phyloP scores from a whole-genome alignment of 768 basidiomycete species.

The Naganishia friedmannii region DNA sequence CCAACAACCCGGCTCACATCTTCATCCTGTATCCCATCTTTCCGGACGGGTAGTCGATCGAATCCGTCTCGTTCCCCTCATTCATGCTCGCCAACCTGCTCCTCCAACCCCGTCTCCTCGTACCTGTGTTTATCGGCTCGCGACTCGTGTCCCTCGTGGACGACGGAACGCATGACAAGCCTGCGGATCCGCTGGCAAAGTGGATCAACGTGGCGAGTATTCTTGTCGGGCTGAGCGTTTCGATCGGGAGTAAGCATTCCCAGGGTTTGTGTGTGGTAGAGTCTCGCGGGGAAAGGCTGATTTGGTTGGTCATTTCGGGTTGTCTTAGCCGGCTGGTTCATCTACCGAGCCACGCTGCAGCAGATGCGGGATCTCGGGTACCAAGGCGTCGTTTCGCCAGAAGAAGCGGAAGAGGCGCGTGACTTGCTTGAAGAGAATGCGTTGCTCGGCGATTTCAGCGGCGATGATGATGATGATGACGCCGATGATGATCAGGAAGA shows the following conservation, averaged over 20 bases:
- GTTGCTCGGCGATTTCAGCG: slow-evolving; percentile 40
- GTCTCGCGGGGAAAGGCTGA: not conserved
- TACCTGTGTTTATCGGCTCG: slow-evolving; percentile 51
- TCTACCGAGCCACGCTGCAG: slow-evolving; percentile 46
- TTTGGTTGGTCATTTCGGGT: not conserved
- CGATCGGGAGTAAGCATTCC: slow-evolving; percentile 30
- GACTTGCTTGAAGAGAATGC: slow-evolving; percentile 43
- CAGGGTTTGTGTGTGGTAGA: too few species aligned
- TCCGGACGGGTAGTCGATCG: slow-evolving; percentile 46
- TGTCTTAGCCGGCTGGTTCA: slow-evolving; percentile 43
- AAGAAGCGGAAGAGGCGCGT: slow-evolving; percentile 40
- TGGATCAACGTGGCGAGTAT: slow-evolving; percentile 50
- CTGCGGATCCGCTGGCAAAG: slow-evolving; percentile 41
- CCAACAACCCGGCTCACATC: not conserved
- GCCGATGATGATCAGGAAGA: slow-evolving; percentile 23
- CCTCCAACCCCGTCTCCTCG: slow-evolving; percentile 45
- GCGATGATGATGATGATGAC: slow-evolving; percentile 20
- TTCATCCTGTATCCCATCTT: not conserved
- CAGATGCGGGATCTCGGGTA: slow-evolving; percentile 45
- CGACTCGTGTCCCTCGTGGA: slow-evolving; percentile 46
- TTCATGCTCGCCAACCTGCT: slow-evolving; percentile 49
- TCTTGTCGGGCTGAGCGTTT: slow-evolving; percentile 35
- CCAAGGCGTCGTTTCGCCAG: slow-evolving; percentile 21
- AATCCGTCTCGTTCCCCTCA: slow-evolving; percentile 46
- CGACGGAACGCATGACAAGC: slow-evolving; percentile 25